phyloP scores from a whole-genome alignment of 139 green algal species.

The Chlamydomonas sp. region DNA sequence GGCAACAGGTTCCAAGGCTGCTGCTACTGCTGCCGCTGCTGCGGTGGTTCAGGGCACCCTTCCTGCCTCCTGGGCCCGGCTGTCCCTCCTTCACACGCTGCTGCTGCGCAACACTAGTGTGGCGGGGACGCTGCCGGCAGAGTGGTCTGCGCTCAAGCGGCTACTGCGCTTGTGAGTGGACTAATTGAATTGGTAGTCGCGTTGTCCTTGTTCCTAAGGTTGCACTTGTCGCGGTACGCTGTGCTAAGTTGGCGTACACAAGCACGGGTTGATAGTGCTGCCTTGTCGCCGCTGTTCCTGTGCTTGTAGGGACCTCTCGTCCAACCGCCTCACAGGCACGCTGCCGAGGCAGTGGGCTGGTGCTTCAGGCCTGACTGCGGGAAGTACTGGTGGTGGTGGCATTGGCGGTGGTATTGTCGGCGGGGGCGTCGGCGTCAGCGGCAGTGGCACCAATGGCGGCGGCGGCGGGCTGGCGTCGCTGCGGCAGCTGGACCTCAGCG shows the following conservation, averaged over 20 bases:
- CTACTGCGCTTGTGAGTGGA: constrained; percentile 4
- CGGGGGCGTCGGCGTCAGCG: not conserved
- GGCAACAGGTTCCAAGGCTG: no score
- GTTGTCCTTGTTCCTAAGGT: not conserved
- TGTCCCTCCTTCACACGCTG: constrained; percentile 19
- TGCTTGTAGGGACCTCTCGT: constrained; percentile 8
- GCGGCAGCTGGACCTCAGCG: constrained; percentile 7
- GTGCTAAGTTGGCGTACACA: no score
- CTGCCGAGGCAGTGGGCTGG: not conserved
- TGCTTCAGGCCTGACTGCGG: not conserved
- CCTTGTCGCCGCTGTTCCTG: no score
- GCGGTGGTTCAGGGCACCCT: no score
- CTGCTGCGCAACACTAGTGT: constrained; percentile 1
- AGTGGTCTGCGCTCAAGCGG: not conserved
- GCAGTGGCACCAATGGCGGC: not conserved
- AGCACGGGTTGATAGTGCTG: no score
- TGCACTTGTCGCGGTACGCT: no score
- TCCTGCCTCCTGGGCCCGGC: constrained; percentile 5
- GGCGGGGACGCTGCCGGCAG: constrained; percentile 3
- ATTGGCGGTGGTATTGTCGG: not conserved
- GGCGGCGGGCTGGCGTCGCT: not conserved
- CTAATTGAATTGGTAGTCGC: not conserved
- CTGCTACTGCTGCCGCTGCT: no score
- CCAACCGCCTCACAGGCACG: constrained; percentile 21
- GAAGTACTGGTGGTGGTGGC: not conserved